phyloP scores from a whole-genome alignment of 768 basidiomycete genomes.

The Mycena capillaripes region DNA sequence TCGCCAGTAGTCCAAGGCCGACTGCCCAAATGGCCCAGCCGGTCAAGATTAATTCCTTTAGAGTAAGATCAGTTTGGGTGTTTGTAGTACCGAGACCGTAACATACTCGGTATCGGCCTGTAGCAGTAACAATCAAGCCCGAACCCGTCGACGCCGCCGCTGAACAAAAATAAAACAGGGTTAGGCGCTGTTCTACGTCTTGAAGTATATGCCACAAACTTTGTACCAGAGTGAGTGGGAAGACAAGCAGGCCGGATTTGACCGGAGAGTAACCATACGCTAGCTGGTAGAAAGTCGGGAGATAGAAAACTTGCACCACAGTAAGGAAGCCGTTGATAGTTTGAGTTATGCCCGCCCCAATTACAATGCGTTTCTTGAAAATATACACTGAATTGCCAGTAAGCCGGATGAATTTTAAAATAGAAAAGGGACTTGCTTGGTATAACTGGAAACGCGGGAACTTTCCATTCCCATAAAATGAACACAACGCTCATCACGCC shows the following conservation, averaged over 20 bases:
- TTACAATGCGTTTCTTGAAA: slow-evolving; percentile 63
- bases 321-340: slow-evolving; percentile 63
- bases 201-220: slow-evolving; percentile 54
- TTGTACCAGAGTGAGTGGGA: slow-evolving; percentile 69
- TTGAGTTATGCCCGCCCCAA: slow-evolving; percentile 65
- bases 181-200: no score
- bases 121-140: slow-evolving; percentile 63
- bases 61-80: not conserved
- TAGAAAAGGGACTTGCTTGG: slow-evolving; percentile 52
- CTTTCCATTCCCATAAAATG: slow-evolving; percentile 67
- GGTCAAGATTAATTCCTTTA: slow-evolving; percentile 37
- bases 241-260: slow-evolving; percentile 65
- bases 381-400: slow-evolving; percentile 57
- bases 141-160: slow-evolving; percentile 41
- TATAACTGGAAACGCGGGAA: slow-evolving; percentile 66
- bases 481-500: slow-evolving; percentile 56
- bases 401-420: not conserved
- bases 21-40: slow-evolving; percentile 42
- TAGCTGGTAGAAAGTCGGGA: slow-evolving; percentile 72
- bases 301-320: slow-evolving; percentile 66
- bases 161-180: slow-evolving; percentile 20
- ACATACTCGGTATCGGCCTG: slow-evolving; percentile 62
- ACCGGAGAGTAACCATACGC: slow-evolving; percentile 69
- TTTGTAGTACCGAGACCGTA: not conserved
- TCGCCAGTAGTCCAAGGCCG: slow-evolving; percentile 37